Conservation (phyloP, 805 yeast genomes). For the Candida easanensis region DNA sequence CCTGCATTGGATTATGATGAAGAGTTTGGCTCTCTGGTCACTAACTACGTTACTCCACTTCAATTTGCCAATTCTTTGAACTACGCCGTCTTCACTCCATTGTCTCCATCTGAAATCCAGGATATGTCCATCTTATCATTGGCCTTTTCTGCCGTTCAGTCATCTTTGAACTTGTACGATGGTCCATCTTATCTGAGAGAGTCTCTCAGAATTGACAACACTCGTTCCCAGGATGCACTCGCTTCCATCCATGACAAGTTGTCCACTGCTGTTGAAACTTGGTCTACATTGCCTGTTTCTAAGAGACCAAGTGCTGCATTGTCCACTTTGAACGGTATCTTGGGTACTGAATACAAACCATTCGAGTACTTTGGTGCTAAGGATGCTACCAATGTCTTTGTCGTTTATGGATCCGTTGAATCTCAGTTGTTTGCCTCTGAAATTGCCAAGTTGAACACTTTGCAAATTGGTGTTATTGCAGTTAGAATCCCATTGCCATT, state of each 20-base stretch:
- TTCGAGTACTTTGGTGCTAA: slow-evolving; percentile 70
- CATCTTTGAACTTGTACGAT: slow-evolving; percentile 75
- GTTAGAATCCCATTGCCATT: slow-evolving; percentile 83
- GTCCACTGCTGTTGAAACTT: slow-evolving; percentile 27
- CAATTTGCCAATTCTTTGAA: slow-evolving; percentile 60
- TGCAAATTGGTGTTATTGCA: slow-evolving; percentile 58
- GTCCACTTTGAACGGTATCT: slow-evolving; percentile 45
- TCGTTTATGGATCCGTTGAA: slow-evolving; percentile 74
- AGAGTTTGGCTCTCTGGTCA: slow-evolving; percentile 46
- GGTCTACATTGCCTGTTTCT: slow-evolving; percentile 28
- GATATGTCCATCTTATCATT: slow-evolving; percentile 62
- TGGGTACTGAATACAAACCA: slow-evolving; percentile 53
- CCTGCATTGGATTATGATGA: slow-evolving; percentile 74
- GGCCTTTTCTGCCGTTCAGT: slow-evolving; percentile 50
- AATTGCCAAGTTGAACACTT: slow-evolving; percentile 28
- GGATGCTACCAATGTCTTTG: slow-evolving; percentile 71
- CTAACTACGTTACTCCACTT: slow-evolving; percentile 63
- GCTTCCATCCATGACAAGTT: slow-evolving; percentile 39
- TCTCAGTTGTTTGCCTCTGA: slow-evolving; percentile 49
- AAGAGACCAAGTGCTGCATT: slow-evolving; percentile 47
- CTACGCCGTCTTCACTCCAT: slow-evolving; percentile 69
- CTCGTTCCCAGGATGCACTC: slow-evolving; percentile 38
- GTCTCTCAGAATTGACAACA: slow-evolving; percentile 37
- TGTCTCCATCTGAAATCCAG: slow-evolving; percentile 60
- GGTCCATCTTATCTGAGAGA: slow-evolving; percentile 65